phyloP scores from a whole-genome alignment of 371 early-diverging fungal species.

The Capniomyces stellatus region DNA sequence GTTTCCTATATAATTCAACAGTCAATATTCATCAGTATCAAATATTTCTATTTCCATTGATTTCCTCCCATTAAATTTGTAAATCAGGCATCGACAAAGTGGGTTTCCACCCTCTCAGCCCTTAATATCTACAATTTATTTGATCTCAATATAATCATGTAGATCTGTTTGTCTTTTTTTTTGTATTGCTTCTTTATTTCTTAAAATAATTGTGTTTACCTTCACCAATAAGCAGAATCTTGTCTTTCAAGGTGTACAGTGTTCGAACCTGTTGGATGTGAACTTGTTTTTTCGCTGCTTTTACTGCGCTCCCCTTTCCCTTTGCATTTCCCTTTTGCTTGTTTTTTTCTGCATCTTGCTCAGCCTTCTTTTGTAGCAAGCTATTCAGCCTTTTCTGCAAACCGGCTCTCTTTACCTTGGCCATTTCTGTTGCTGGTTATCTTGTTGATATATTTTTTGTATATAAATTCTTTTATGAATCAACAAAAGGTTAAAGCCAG shows the following conservation, averaged over 20 bases:
- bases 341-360: slow-evolving; percentile 3
- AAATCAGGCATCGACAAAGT: no score
- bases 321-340: no score
- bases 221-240: slow-evolving; percentile 48
- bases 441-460: no score
- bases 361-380: slow-evolving; percentile 9
- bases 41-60: no score
- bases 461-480: no score
- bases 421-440: no score
- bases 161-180: background rate
- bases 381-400: slow-evolving; percentile 7
- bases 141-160: background rate
- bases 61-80: no score
- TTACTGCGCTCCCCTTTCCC: no score
- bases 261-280: background rate
- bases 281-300: slow-evolving; percentile 1
- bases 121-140: background rate
- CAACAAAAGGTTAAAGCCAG: no score
- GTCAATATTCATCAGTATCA: background rate
- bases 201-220: slow-evolving; percentile 12
- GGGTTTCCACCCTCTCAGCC: no score
- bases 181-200: background rate
- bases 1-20: slow-evolving; percentile 31
- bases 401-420: slow-evolving; percentile 10
- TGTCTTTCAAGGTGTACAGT: slow-evolving; percentile 29